phyloP scores from a whole-genome alignment of 2,329 filamentous ascomycete species.

The Colletotrichum sp. region DNA sequence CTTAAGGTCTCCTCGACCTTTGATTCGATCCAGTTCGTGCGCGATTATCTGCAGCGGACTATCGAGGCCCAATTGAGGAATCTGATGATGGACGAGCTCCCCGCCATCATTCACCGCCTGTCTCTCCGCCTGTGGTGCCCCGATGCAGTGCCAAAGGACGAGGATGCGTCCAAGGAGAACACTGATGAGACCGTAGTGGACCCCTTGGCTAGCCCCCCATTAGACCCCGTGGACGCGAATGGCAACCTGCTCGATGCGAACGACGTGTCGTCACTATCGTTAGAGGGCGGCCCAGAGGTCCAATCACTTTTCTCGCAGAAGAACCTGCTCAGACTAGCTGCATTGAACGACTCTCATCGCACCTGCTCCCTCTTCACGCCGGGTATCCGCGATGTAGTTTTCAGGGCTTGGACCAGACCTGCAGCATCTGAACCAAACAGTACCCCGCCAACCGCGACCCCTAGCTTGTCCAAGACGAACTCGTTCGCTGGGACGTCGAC shows the following conservation, averaged over 20 bases:
- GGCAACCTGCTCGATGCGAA: slow-evolving; percentile 79
- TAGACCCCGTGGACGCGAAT: slow-evolving; percentile 81
- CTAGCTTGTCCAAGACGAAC: slow-evolving; percentile 65
- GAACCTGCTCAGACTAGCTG: slow-evolving; percentile 83
- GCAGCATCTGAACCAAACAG: slow-evolving; percentile 64
- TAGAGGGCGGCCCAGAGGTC: slow-evolving; percentile 81
- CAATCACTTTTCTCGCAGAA: slow-evolving; percentile 95
- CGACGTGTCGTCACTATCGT: slow-evolving; percentile 76
- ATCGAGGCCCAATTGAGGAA: slow-evolving; percentile 93
- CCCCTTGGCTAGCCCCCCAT: slow-evolving; percentile 80
- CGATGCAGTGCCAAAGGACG: slow-evolving; percentile 76
- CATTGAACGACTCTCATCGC: slow-evolving; percentile 85
- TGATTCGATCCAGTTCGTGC: slow-evolving; percentile 97
- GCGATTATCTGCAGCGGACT: slow-evolving; percentile 94
- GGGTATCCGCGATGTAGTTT: slow-evolving; percentile 87
- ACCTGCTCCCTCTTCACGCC: slow-evolving; percentile 93
- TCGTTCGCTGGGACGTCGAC: slow-evolving; percentile 66
- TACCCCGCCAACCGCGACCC: slow-evolving; percentile 53
- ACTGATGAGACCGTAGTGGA: slow-evolving; percentile 70
- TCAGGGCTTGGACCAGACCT: slow-evolving; percentile 87
- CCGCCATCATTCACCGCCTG: slow-evolving; percentile 92
- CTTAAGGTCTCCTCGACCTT: slow-evolving; percentile 99
- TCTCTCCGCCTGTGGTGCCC: slow-evolving; percentile 90
- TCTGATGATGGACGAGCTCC: slow-evolving; percentile 96
- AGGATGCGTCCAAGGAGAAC: slow-evolving; percentile 55